A percentile compares a stretch with the other conserved stretches of the same genome.
phyloP scores from a whole-genome alignment of 192 early-diverging fungal species.

The Backusella tuberculispora region DNA sequence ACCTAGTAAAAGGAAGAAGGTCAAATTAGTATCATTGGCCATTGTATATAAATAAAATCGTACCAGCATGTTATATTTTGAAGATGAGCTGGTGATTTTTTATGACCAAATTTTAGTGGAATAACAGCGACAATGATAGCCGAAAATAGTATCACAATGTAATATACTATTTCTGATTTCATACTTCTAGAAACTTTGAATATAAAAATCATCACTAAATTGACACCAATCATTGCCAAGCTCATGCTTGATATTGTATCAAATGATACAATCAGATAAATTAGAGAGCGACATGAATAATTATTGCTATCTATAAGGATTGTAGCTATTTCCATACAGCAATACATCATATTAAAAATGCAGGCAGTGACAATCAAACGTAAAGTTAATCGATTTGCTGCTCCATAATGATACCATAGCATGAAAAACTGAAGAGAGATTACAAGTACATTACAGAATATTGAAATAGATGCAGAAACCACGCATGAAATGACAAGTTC shows the following conservation, averaged over 20 bases:
- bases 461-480: conserved; percentile 1
- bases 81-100: neutral
- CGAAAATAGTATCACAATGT: neutral
- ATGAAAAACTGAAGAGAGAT: neutral
- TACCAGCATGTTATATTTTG: neutral
- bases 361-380: neutral
- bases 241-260: neutral
- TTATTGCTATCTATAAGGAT: neutral
- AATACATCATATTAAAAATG: neutral
- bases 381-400: neutral
- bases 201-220: conserved; percentile 9
- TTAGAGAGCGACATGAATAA: neutral
- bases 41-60: neutral
- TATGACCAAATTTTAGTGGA: neutral
- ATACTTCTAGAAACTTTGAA: conserved; percentile 2
- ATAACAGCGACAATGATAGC: neutral
- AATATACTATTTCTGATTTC: conserved; percentile 5
- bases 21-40: neutral
- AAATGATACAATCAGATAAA: neutral
- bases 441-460: neutral
- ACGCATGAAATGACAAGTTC: neutral
- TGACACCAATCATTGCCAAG: neutral
- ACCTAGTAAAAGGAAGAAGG: neutral
- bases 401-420: neutral
- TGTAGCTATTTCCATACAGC: neutral